phyloP scores from a whole-genome alignment of 176 grass and related monocot genomes.

The Elymus sibiricus region DNA sequence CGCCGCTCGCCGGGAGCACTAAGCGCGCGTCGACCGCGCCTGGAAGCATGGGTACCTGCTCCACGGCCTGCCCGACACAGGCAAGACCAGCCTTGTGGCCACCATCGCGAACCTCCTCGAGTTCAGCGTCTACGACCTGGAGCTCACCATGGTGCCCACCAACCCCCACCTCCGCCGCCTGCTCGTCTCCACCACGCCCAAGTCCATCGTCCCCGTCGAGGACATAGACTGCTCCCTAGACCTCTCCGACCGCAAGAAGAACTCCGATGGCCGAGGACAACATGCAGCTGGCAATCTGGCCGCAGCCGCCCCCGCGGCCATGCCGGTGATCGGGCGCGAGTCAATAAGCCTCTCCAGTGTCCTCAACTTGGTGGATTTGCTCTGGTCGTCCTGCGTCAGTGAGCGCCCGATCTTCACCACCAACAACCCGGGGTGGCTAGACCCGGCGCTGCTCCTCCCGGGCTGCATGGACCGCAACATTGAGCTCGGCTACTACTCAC shows the following conservation, averaged over 20 bases:
- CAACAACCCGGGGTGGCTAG: constrained; percentile 60
- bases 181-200: constrained; percentile 56
- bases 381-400: constrained; percentile 68
- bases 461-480: constrained; percentile 68
- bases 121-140: constrained; percentile 79
- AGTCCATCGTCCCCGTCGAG: constrained; percentile 29
- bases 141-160: constrained; percentile 58
- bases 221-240: constrained; percentile 68
- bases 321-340: background rate
- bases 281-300: background rate
- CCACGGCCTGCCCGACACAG: constrained; percentile 66
- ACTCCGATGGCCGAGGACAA: background rate
- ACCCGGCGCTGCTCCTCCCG: constrained; percentile 46
- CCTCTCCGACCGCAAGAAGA: constrained; percentile 53
- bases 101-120: constrained; percentile 79
- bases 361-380: constrained; percentile 61
- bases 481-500: constrained; percentile 22
- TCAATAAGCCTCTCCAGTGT: constrained; percentile 54
- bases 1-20: constrained; percentile 20
- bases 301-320: background rate
- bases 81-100: constrained; percentile 68
- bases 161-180: constrained; percentile 58
- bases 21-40: constrained; percentile 40
- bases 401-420: constrained; percentile 70
- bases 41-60: constrained; percentile 84